Base-by-base conservation (phyloP, 768 basidiomycete genomes). In the Rhizopogon roseolus region DNA sequence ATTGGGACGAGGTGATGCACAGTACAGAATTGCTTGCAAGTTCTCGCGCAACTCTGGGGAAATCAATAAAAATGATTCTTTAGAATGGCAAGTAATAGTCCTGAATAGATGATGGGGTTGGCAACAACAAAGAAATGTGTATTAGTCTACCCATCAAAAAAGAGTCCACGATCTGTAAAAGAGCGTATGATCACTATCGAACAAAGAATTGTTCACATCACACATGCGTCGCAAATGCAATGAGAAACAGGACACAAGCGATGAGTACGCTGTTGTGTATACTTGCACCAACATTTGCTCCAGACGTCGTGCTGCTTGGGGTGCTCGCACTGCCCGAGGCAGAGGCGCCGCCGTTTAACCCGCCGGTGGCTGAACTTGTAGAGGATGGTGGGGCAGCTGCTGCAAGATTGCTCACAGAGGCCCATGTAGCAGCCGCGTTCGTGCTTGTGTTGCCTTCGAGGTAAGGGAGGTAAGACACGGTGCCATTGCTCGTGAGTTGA, bases 401-500 rank as follows among this genome's bases (percentile, higher is more conserved):
- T 28, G 76, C 73, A 28, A 87, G 71, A 46, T 68, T 65, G 38
- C 64, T 62, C 10, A 87, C 74, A 10, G 63, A 53, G 28, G 69
- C 70, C 84, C 85, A 88, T 28, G 73, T 59, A 4, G 80, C 77
- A 1, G 66, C 68, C 3, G 75, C 60, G 64, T 81, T 81, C 25
- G 74, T 66, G 19, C 63, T 62, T 7, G 69, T 63, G 54, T 76
- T 69, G n/a, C 71, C 74, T 46, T 76, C 68, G 55, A 66, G 76
- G 71, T 80, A 87, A 1, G 82, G 77, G 36, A 90, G 68, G 73
- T 75, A 90, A 11, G 75, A 80, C 17, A 90, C 73, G 1, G 72
- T 69, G 44, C 87, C 87, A 2, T 72, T 72, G 25, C 79, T 81
- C 40, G 83, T 75, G 27, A 91, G 79, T 65, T 91, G 89, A 14